Base-by-base conservation (phyloP, 106 monocot genomes). In the Xerophyta viscosa region DNA sequence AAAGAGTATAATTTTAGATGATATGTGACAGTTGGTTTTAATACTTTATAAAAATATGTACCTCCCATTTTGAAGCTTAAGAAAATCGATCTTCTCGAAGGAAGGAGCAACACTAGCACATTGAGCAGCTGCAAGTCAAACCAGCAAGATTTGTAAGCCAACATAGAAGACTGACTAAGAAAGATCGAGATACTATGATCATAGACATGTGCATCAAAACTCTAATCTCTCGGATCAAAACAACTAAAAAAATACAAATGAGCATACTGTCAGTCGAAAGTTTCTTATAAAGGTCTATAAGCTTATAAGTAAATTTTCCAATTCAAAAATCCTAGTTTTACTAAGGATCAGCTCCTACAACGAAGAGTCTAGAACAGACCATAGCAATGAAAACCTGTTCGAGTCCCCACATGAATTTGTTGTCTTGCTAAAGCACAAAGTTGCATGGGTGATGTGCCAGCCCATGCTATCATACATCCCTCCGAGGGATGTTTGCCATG, bases 41-140 rank as follows among this genome's bases (percentile, higher is more conserved):
- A n/a, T n/a, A n/a, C n/a, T n/a, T n/a, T n/a, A n/a, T n/a, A n/a
- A n/a, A n/a, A n/a, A n/a, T n/a, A 50, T 56, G 24, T 83, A 93
- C 92, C 92, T 93, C 60, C 92, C 92, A 74, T 96, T 96, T 66
- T 96, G 88, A 60, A 96, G 82, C 73, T 85, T 96, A 25, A 48
- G 67, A 74, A 96, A 82, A 66, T 89, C 73, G 52, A 82, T 72
- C 56, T 89, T 89, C 30, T 81, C 76, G 31, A 64, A 79, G 45
- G 85, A 81, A 56, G 94, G 50, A 39, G 71, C 63, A 53, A 51
- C 54, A 50, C 55, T 75, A 17, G 56, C 53, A 53, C 45, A 50
- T 60, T 70, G 60, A 44, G 66, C 49, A 56, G 83, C 92, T 96
- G 62, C 25, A 60, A 60, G 29, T 46, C 19, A 48, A n/a, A n/a